Evolutionary conservation across 768 basidiomycete species (phyloP).

Genomic region (Filobasidium floriforme): DNA sequence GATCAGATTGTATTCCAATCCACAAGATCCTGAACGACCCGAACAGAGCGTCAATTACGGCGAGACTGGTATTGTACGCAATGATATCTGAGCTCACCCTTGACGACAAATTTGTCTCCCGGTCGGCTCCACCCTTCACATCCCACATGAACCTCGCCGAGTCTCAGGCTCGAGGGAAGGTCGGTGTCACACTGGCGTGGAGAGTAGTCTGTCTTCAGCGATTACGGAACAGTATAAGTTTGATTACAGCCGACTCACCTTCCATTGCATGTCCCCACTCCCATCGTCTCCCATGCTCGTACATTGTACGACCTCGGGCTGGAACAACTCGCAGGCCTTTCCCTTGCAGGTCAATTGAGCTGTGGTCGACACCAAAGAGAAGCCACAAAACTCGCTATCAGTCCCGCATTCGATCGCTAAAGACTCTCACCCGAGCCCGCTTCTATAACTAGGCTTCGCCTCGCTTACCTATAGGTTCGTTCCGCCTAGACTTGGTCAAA

Average conservation of each 20-base stretch:
- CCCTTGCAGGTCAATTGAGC: conserved; percentile 74
- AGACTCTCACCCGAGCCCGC: background rate
- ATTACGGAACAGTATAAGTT: background rate
- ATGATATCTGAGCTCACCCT: conserved; percentile 52
- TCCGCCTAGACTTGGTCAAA: conserved; percentile 61
- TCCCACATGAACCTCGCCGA: conserved; percentile 75
- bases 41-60: conserved; percentile 7
- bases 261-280: conserved; percentile 75
- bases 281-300: conserved; percentile 68
- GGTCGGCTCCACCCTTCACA: conserved; percentile 85
- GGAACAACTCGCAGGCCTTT: conserved; percentile 64
- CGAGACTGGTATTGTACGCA: conserved; percentile 2
- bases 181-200: conserved; percentile 74
- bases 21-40: conserved; percentile 63
- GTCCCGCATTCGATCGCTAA: background rate
- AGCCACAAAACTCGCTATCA: background rate
- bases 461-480: conserved; percentile 53
- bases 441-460: background rate
- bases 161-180: conserved; percentile 68
- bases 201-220: conserved; percentile 7
- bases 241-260: conserved; percentile 50
- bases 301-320: conserved; percentile 80
- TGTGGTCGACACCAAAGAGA: conserved; percentile 14
- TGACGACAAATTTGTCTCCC: conserved; percentile 75
- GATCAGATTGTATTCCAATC: conserved; percentile 72